phyloP scores from a whole-genome alignment of 495 filamentous ascomycete genomes.

The Penicillium canescens region DNA sequence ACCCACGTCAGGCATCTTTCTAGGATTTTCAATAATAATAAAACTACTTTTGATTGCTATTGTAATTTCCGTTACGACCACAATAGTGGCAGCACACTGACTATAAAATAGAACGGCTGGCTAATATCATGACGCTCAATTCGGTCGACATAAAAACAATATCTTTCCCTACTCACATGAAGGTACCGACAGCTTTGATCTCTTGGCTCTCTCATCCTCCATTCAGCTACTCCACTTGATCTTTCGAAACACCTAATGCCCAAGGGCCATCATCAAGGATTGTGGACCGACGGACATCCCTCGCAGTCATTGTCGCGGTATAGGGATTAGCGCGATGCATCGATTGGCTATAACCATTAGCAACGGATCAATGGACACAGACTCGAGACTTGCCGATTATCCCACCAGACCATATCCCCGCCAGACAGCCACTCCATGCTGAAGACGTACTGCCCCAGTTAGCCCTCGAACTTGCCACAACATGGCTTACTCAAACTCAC shows the following conservation, averaged over 20 bases:
- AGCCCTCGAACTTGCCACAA: background rate
- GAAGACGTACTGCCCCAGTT: conserved; percentile 19
- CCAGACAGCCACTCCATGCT: conserved; percentile 23
- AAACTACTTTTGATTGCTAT: too few species aligned
- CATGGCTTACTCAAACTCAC: background rate
- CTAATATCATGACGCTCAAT: too few species aligned
- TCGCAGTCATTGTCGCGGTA: conserved; percentile 19
- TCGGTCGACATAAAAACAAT: too few species aligned
- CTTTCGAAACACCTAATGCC: conserved; percentile 8
- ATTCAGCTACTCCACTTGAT: too few species aligned
- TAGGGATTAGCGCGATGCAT: conserved; percentile 27
- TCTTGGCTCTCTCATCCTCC: too few species aligned
- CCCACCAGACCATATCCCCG: conserved; percentile 28
- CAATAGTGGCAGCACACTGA: too few species aligned
- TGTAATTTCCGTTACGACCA: too few species aligned
- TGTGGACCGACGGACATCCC: conserved; percentile 24
- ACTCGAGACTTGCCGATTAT: conserved; percentile 16
- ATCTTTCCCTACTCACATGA: too few species aligned
- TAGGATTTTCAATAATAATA: too few species aligned
- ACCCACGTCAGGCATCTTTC: too few species aligned
- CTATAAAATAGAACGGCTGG: too few species aligned
- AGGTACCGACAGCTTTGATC: too few species aligned
- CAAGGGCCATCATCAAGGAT: conserved; percentile 21
- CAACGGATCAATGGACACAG: background rate
- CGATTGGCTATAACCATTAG: conserved; percentile 16